These are phyloP conservation scores for Heterobasidion irregulare DNA, from an alignment of 1,284 basidiomycete species.

Conservation along the genomic window DNA sequence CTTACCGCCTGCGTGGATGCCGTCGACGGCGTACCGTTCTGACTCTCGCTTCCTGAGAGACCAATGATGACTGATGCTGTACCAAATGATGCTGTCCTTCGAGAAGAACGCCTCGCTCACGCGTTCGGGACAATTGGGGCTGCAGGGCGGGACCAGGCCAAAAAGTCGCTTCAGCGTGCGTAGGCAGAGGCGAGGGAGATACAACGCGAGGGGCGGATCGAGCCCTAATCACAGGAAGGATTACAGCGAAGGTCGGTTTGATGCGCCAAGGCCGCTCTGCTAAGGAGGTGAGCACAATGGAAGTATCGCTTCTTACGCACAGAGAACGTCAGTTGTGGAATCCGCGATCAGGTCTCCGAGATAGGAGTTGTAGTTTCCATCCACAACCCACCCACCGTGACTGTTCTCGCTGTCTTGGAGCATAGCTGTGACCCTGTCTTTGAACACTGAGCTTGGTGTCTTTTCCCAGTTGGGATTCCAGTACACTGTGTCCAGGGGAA, in stretches of 20 bases:
- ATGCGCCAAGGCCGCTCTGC: not conserved
- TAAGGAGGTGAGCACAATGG: not conserved
- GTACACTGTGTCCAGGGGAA: slow-evolving; percentile 16
- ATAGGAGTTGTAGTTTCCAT: slow-evolving; percentile 15
- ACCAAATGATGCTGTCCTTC: slow-evolving; percentile 49
- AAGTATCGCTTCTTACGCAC: slow-evolving; percentile 27
- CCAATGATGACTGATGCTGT: slow-evolving; percentile 40
- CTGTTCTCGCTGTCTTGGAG: slow-evolving; percentile 8
- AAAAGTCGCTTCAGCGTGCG: slow-evolving; percentile 46
- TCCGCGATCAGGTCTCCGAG: slow-evolving; percentile 24
- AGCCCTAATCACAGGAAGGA: slow-evolving; percentile 35
- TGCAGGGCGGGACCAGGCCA: slow-evolving; percentile 30
- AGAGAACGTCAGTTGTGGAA: slow-evolving; percentile 49
- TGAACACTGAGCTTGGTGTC: slow-evolving; percentile 13
- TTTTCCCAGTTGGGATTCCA: slow-evolving; percentile 19
- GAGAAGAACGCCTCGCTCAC: slow-evolving; percentile 36
- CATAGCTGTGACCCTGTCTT: slow-evolving; percentile 11
- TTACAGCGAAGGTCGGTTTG: not conserved
- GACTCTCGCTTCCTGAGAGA: slow-evolving; percentile 15
- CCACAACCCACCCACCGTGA: slow-evolving; percentile 19
- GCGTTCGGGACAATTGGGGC: slow-evolving; percentile 43
- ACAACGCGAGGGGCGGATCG: slow-evolving; percentile 50
- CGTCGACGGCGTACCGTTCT: slow-evolving; percentile 10
- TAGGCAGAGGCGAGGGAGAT: slow-evolving; percentile 45
- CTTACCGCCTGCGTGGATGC: slow-evolving; percentile 17